Evolutionary conservation across 192 early-diverging fungal genomes (phyloP), one percentile per base, ranked within the genome.

Genomic region (Nowakowskiella sp.): DNA sequence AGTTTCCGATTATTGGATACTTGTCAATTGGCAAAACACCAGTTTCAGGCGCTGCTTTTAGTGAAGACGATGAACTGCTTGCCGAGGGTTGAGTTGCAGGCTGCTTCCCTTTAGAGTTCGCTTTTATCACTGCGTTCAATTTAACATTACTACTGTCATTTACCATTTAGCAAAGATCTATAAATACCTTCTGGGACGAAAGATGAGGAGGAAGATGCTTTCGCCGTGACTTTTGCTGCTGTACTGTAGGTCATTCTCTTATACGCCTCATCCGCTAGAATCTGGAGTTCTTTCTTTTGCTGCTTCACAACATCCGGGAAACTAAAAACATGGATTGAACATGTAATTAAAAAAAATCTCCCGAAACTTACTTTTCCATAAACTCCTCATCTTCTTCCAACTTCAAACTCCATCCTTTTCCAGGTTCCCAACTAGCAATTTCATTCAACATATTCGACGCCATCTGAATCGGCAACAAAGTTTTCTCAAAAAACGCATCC

Each of bases 391-490:
- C 65, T 2, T 56, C 45, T 4, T 25, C 8, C 19, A 57, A 52
- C 31, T 68, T 68, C 7, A 68, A 30, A 4, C 13, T 16, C 66
- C 66, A 68, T 3, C 62, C 56, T 19, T 30, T 6, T 19, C 47
- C 52, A 6, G 48, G 25, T 19, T 57, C 36, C 28, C 53, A 34
- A 3, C 56, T 13, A 9, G 66, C 66, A 53, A 68, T 68, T 44
- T 68, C 66, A 0, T 31, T 32, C 6, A 68, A 47, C 62, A 68
- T 66, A 33, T 44, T 59, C 6, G 48, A 53, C 6, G 62, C 62
- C 62, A 68, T 68, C 25, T 23, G 19, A 6, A 30, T 42, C 4
- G 62, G 62, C 13, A 68, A 24, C 33, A 42, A n/a, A 46, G 36
- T 39, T 3, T 19, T 10, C 8, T 65, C 51, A 10, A 28, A 47